These are phyloP conservation scores for Castanospermum australe DNA, from an alignment of 306 rosid genomes.

Conservation along the genomic window DNA sequence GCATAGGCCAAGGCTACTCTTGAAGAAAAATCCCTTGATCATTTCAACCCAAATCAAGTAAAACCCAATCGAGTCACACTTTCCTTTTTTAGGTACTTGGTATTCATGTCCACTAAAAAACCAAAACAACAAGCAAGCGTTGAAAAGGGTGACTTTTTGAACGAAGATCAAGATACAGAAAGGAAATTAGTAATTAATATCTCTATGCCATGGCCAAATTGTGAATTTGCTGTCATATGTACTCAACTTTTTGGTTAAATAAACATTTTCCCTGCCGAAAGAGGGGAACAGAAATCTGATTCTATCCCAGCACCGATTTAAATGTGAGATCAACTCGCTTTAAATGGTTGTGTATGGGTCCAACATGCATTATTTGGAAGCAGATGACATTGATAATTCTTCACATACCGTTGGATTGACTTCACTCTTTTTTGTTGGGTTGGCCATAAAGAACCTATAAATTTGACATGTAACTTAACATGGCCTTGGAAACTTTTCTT, in stretches of 20 bases:
- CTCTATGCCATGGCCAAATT: slow-evolving; percentile 21
- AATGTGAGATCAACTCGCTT: slow-evolving; percentile 33
- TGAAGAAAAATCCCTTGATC: neutral
- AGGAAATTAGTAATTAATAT: neutral
- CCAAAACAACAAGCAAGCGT: neutral
- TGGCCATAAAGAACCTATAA: slow-evolving; percentile 36
- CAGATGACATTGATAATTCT: slow-evolving; percentile 55
- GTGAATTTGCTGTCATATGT: slow-evolving; percentile 24
- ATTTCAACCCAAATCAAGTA: neutral
- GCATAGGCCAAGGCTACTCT: neutral
- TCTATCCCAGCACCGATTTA: slow-evolving; percentile 33
- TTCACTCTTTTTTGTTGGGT: slow-evolving; percentile 33
- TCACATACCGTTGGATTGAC: slow-evolving; percentile 45
- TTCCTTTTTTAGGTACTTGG: neutral
- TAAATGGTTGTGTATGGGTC: slow-evolving; percentile 43
- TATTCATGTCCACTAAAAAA: neutral
- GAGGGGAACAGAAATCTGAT: slow-evolving; percentile 20
- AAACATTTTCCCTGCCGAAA: slow-evolving; percentile 17
- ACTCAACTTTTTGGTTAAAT: slow-evolving; percentile 19
- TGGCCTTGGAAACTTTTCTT: slow-evolving; percentile 31
- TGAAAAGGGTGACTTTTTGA: neutral
- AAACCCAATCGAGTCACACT: neutral
- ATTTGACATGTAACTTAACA: slow-evolving; percentile 30
- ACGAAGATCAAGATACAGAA: neutral
- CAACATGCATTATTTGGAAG: slow-evolving; percentile 51